phyloP scores from a whole-genome alignment of 1,284 basidiomycete genomes.

The Malassezia brasiliensis region DNA sequence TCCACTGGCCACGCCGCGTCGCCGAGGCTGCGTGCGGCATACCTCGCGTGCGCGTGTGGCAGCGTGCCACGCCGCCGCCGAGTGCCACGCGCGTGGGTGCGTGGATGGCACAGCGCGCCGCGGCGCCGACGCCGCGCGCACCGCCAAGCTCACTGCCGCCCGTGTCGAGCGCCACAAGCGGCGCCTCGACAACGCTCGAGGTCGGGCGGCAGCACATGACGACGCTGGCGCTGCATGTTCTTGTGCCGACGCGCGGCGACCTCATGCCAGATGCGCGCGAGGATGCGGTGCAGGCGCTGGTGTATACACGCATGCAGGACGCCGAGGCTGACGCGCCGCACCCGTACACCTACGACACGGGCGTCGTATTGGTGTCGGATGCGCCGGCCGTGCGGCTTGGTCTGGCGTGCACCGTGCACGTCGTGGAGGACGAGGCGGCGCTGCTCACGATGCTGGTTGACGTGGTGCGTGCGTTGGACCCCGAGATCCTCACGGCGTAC shows the following conservation, averaged over 20 bases:
- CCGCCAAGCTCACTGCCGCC: not conserved
- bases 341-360: constrained; percentile 20
- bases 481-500: constrained; percentile 85
- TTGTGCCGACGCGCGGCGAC: constrained; percentile 55
- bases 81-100: not conserved
- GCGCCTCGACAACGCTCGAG: not conserved
- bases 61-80: constrained; percentile 30
- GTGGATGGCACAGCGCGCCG: not conserved
- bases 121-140: not conserved
- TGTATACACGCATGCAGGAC: constrained; percentile 61
- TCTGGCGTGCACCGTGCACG: constrained; percentile 50
- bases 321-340: constrained; percentile 40
- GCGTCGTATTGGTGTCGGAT: constrained; percentile 26
- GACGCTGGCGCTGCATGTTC: constrained; percentile 70
- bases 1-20: constrained; percentile 18
- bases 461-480: constrained; percentile 67
- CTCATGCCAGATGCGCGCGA: constrained; percentile 62
- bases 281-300: constrained; percentile 64
- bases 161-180: not conserved
- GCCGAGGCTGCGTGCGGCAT: not conserved
- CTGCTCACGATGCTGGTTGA: constrained; percentile 72
- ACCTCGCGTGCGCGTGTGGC: constrained; percentile 49
- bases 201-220: constrained; percentile 57
- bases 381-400: constrained; percentile 23
- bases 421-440: constrained; percentile 66